A percentile compares a stretch with the other conserved stretches of the same genome.
These are phyloP conservation scores for Verticillium tricorpus DNA, from an alignment of 2,329 filamentous ascomycete species.

Conservation along the genomic window DNA sequence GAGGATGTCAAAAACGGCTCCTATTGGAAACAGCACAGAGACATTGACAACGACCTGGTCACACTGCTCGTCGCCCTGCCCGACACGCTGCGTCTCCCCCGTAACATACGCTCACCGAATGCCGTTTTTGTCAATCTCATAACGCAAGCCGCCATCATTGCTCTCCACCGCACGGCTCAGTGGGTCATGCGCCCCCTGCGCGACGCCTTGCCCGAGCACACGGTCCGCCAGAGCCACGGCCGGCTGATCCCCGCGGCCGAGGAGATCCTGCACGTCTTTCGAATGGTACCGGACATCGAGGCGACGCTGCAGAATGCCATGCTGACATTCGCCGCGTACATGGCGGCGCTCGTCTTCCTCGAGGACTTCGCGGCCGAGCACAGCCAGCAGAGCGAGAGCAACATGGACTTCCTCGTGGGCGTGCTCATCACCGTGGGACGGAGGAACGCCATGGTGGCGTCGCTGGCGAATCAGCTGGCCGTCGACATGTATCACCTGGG, in stretches of 20 bases:
- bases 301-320: conserved; percentile 58
- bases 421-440: neutral
- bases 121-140: conserved; percentile 64
- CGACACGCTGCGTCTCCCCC: conserved; percentile 52
- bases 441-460: neutral
- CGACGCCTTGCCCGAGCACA: conserved; percentile 47
- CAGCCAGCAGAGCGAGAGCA: neutral
- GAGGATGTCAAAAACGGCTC: neutral
- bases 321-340: conserved; percentile 64
- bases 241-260: conserved; percentile 63
- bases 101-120: conserved; percentile 53
- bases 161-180: conserved; percentile 49
- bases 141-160: conserved; percentile 66
- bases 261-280: conserved; percentile 64
- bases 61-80: conserved; percentile 57
- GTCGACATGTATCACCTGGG: neutral
- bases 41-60: conserved; percentile 57
- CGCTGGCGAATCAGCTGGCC: neutral
- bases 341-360: conserved; percentile 63
- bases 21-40: conserved; percentile 31
- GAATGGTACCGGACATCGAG: conserved; percentile 42
- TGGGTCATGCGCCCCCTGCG: neutral
- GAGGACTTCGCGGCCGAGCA: conserved; percentile 28
- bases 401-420: neutral
- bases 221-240: conserved; percentile 60